A percentile compares a stretch with the other conserved stretches of the same genome.
Evolutionary conservation across 2,329 filamentous ascomycete genomes (phyloP).

Genomic region (Laburnicola sp.): DNA sequence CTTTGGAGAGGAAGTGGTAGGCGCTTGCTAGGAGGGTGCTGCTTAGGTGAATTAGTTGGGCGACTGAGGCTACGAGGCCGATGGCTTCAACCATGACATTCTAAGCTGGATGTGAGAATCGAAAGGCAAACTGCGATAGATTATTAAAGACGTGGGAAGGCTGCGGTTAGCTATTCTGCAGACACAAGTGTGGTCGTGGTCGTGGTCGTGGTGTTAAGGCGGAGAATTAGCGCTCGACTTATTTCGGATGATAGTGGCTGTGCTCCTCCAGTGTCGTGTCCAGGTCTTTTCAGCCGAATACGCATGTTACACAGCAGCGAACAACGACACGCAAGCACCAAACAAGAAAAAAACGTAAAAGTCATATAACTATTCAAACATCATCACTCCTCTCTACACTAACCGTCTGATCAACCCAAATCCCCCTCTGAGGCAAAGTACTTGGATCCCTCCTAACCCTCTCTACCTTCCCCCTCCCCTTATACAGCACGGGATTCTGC

Average conservation of each 20-base stretch:
- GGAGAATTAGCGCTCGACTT: no score
- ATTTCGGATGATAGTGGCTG: no score
- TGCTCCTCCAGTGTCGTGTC: no score
- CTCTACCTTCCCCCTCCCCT: not conserved
- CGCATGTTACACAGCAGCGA: no score
- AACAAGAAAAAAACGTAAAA: no score
- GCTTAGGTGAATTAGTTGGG: constrained; percentile 14
- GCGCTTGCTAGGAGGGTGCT: constrained; percentile 12
- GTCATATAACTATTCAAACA: not conserved
- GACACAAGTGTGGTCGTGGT: no score
- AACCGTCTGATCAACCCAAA: constrained; percentile 2
- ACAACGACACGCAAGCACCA: no score
- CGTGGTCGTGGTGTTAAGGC: no score
- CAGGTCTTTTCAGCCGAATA: no score
- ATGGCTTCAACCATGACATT: constrained; percentile 8
- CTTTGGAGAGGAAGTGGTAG: constrained; percentile 15
- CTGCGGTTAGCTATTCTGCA: no score
- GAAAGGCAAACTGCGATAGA: no score
- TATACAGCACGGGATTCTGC: not conserved
- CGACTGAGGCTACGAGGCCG: constrained; percentile 10
- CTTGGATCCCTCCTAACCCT: not conserved
- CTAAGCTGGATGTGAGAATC: not conserved
- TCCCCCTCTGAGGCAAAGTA: not conserved
- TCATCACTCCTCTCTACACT: constrained; percentile 1
- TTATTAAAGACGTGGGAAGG: no score